Evolutionary conservation across 495 filamentous ascomycete genomes (phyloP).

Genomic region (Xylaria curta): DNA sequence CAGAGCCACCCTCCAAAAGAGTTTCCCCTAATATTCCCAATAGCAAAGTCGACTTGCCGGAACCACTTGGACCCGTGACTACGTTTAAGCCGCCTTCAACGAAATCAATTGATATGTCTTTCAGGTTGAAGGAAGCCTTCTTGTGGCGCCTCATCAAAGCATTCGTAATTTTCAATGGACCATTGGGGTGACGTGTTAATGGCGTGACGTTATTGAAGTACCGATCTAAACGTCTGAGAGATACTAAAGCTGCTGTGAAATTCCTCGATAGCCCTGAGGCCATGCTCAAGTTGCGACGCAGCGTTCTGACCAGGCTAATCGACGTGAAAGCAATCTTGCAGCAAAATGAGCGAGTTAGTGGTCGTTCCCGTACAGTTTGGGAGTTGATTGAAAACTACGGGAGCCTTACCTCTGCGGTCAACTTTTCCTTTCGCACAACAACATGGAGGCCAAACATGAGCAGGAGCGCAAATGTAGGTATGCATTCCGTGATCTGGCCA

Average conservation of each 20-base stretch:
- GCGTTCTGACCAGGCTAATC: slow-evolving; percentile 49
- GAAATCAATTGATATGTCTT: slow-evolving; percentile 56
- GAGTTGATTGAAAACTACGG: not conserved
- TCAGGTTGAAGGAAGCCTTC: slow-evolving; percentile 52
- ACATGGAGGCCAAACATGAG: slow-evolving; percentile 53
- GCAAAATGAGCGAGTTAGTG: not conserved
- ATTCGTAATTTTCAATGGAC: slow-evolving; percentile 47
- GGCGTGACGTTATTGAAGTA: slow-evolving; percentile 53
- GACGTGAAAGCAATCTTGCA: slow-evolving; percentile 52
- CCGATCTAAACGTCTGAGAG: slow-evolving; percentile 53
- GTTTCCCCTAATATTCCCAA: slow-evolving; percentile 67
- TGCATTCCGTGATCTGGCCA: slow-evolving; percentile 44
- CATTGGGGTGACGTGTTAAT: slow-evolving; percentile 48
- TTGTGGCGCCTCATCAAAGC: slow-evolving; percentile 54
- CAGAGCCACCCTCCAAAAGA: slow-evolving; percentile 48
- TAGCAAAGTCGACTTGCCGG: slow-evolving; percentile 69
- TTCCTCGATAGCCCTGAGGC: slow-evolving; percentile 47
- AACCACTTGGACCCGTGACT: slow-evolving; percentile 60
- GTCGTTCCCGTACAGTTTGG: not conserved
- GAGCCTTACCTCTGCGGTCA: slow-evolving; percentile 46
- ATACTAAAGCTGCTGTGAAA: slow-evolving; percentile 50
- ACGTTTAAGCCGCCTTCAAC: slow-evolving; percentile 59
- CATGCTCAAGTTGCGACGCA: slow-evolving; percentile 52
- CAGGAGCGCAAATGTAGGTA: slow-evolving; percentile 51
- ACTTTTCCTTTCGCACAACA: slow-evolving; percentile 47